Evolutionary conservation across 2,329 filamentous ascomycete genomes (phyloP), one percentile per base, ranked within the genome.

Genomic region (Calonectria pseudoturangicola): DNA sequence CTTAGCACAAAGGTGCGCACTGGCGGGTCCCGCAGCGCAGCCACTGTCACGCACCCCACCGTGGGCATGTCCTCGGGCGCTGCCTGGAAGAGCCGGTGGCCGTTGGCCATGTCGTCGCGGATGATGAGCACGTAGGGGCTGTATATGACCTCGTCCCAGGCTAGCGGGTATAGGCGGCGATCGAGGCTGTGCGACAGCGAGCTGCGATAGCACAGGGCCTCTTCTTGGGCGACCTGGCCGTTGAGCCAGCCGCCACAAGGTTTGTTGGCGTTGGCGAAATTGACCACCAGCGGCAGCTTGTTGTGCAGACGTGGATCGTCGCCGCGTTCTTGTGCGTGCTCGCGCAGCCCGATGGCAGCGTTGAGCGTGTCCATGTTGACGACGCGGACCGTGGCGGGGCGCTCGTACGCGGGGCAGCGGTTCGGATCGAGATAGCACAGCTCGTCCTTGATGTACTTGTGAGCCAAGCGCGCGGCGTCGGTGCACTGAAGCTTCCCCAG

Each of bases 331-430:
- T 41, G 54, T 3, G 36, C 33, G 13, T 60, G 7, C 8, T 25
- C n/a, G 45, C 9, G 9, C 33, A 71, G 30, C 2, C 21, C 36
- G 12, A 67, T 64, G 13, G 71, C 71, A 0, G 54, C 71, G 33
- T 71, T 73, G 62, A 73, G 63, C 12, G 71, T 73, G 47, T 73
- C 71, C 6, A 36, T 56, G 18, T 73, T 73, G 16, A 73, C 21
- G 27, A 73, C 71, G 1, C 47, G 48, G 25, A 73, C 66, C 9
- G 25, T 64, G 8, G 71, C 68, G 13, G 68, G 71, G n/a, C 64
- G 43, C 10, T 56, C 36, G 33, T 71, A 63, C 0, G 63, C 65
- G 33, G 71, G 71, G 15, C 71, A 73, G 25, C 25, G 30, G 10
- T 73, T 64, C 0, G 71, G 71, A 12, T 71, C 45, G 2, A 73